phyloP scores from a whole-genome alignment of 2,329 filamentous ascomycete genomes.

The Fonsecaea nubica region DNA sequence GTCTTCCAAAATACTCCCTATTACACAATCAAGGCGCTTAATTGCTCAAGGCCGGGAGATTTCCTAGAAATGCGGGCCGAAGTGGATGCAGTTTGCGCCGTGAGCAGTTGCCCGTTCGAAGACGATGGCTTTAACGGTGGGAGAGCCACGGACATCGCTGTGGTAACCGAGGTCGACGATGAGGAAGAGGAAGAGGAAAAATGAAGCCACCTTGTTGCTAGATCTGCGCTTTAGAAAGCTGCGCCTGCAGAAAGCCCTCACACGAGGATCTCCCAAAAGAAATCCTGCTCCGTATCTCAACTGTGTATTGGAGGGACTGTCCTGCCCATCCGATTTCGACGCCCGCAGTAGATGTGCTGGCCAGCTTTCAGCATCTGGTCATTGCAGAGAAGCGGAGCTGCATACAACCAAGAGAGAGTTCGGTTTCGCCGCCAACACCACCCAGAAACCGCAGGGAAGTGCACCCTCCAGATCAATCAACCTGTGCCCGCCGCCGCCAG shows the following conservation, averaged over 20 bases:
- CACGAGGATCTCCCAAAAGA: neutral
- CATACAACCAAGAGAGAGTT: neutral
- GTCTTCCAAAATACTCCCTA: conserved; percentile 52
- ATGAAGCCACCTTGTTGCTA: neutral
- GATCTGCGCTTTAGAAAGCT: neutral
- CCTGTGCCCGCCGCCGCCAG: neutral
- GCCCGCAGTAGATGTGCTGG: neutral
- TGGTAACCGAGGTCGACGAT: conserved; percentile 37
- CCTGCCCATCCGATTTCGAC: neutral
- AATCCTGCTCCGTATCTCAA: neutral
- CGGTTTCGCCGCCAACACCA: neutral
- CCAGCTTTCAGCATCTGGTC: neutral
- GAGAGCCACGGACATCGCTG: conserved; percentile 47
- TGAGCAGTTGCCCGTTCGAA: conserved; percentile 50
- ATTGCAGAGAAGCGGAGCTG: neutral
- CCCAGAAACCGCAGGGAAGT: neutral
- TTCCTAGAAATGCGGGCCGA: conserved; percentile 50
- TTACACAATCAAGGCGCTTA: conserved; percentile 47
- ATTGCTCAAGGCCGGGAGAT: conserved; percentile 48
- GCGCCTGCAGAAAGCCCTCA: neutral
- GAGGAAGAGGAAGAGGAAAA: conserved; percentile 3
- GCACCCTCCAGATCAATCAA: neutral
- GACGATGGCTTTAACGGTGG: conserved; percentile 49
- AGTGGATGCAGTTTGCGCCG: conserved; percentile 46
- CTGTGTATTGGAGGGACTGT: neutral